phyloP scores from a whole-genome alignment of 768 basidiomycete genomes.

The Panaeolus papilionaceus region DNA sequence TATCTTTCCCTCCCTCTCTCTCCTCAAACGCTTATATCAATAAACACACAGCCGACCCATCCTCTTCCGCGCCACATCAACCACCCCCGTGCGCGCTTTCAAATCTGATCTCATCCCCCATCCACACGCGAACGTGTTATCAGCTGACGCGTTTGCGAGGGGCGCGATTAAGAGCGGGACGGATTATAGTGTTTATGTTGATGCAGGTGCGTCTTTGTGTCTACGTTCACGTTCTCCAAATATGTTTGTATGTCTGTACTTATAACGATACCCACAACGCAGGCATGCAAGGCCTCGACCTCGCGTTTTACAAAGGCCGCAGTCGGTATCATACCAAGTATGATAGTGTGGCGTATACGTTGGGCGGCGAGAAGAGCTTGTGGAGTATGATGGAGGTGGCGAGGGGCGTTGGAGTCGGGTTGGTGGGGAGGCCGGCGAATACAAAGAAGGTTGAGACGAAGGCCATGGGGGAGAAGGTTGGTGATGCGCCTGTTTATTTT shows the following conservation, averaged over 20 bases:
- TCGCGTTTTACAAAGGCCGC: constrained; percentile 80
- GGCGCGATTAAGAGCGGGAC: constrained; percentile 73
- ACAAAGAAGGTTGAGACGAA: no score
- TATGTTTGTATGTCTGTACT: no score
- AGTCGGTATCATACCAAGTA: constrained; percentile 80
- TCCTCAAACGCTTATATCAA: background rate
- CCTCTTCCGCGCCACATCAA: constrained; percentile 75
- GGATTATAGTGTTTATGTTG: constrained; percentile 74
- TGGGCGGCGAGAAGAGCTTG: constrained; percentile 57
- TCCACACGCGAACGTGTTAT: constrained; percentile 76
- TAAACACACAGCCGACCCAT: constrained; percentile 64
- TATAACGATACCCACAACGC: no score
- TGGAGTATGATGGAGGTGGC: constrained; percentile 84
- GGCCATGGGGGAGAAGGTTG: constrained; percentile 22
- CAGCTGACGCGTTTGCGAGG: constrained; percentile 70
- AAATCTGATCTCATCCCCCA: constrained; percentile 52
- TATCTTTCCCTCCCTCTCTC: background rate
- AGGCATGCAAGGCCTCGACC: constrained; percentile 73
- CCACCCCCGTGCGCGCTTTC: constrained; percentile 62
- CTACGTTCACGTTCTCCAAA: no score
- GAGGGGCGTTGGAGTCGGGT: constrained; percentile 55
- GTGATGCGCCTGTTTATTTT: constrained; percentile 65
- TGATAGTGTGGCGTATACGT: constrained; percentile 67
- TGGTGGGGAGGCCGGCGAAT: constrained; percentile 49
- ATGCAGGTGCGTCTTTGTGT: constrained; percentile 27